A percentile compares a stretch with the other conserved stretches of the same genome.
These are phyloP conservation scores for Colletotrichum spaethianum DNA, from an alignment of 2,329 filamentous ascomycete species.

Conservation along the genomic window DNA sequence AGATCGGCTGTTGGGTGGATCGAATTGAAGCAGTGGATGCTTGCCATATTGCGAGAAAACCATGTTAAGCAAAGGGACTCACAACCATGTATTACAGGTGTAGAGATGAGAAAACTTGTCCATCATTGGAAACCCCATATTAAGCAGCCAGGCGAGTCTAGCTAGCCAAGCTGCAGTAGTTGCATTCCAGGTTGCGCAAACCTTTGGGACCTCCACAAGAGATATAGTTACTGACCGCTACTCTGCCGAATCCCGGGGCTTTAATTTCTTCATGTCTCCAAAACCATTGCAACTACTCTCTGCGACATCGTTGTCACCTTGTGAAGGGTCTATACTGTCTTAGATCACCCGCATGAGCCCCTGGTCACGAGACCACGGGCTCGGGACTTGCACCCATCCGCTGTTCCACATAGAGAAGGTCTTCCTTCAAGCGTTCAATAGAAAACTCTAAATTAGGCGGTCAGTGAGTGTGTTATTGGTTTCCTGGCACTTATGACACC, in stretches of 20 bases:
- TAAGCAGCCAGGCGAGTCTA: background rate
- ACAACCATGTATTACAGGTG: background rate
- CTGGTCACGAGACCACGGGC: slow-evolving; percentile 16
- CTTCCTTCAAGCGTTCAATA: background rate
- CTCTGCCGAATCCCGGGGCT: slow-evolving; percentile 2
- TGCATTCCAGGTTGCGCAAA: background rate
- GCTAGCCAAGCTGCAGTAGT: background rate
- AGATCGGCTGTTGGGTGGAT: background rate
- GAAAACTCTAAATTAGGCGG: slow-evolving; percentile 11
- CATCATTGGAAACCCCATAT: background rate
- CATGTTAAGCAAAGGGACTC: background rate
- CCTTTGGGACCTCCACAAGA: background rate
- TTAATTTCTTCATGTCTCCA: slow-evolving; percentile 1
- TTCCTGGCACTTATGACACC: background rate
- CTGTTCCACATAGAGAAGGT: slow-evolving; percentile 4
- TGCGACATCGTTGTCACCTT: background rate
- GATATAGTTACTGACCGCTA: slow-evolving; percentile 16
- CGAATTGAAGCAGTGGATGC: slow-evolving; percentile 1
- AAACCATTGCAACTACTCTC: background rate
- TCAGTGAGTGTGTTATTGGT: background rate
- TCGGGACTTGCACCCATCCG: slow-evolving; percentile 3
- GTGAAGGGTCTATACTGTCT: background rate
- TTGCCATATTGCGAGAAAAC: background rate
- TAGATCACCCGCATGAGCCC: slow-evolving; percentile 18
- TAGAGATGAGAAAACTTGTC: background rate